These are phyloP conservation scores for Aotearoamyces nothofagi DNA, from an alignment of 2,329 filamentous ascomycete species.

Conservation along the genomic window DNA sequence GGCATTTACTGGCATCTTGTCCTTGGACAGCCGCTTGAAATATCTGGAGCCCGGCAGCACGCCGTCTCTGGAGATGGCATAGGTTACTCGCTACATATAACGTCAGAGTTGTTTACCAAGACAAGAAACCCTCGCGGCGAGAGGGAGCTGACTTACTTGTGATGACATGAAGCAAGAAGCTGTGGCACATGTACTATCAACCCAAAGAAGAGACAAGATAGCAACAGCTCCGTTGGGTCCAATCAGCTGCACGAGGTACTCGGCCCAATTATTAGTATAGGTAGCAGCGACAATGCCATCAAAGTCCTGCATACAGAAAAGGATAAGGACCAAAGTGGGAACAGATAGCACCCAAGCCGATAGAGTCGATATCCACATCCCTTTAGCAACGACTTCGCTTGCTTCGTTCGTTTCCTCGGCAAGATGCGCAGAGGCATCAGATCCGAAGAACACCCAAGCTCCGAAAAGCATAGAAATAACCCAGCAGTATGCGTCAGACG, in stretches of 20 bases:
- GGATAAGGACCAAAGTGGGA: conserved; percentile 23
- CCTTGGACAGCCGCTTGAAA: conserved; percentile 18
- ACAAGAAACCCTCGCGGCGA: too few relatives aligned
- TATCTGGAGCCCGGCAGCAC: conserved; percentile 23
- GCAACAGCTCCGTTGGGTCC: conserved; percentile 21
- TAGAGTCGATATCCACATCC: conserved; percentile 23
- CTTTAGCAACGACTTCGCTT: conserved; percentile 21
- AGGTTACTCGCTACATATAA: conserved; percentile 25
- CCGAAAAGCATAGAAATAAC: conserved; percentile 21
- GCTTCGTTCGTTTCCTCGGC: conserved; percentile 24
- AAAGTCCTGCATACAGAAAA: conserved; percentile 26
- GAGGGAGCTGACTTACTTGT: too few relatives aligned
- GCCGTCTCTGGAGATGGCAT: conserved; percentile 23
- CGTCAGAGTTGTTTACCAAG: conserved; percentile 22
- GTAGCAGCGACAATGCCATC: conserved; percentile 20
- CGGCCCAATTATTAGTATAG: conserved; percentile 25
- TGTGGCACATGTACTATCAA: conserved; percentile 23
- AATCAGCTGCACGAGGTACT: conserved; percentile 23
- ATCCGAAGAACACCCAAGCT: conserved; percentile 23
- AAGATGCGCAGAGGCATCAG: conserved; percentile 22
- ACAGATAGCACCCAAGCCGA: conserved; percentile 22
- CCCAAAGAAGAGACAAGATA: conserved; percentile 21
- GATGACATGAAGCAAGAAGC: too few relatives aligned
- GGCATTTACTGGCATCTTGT: conserved; percentile 21
- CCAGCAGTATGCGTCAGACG: conserved; percentile 23